Evolutionary conservation across 208 protist genomes (phyloP), one percentile per base, ranked within the genome.

Genomic region (Phytomonas francai): DNA sequence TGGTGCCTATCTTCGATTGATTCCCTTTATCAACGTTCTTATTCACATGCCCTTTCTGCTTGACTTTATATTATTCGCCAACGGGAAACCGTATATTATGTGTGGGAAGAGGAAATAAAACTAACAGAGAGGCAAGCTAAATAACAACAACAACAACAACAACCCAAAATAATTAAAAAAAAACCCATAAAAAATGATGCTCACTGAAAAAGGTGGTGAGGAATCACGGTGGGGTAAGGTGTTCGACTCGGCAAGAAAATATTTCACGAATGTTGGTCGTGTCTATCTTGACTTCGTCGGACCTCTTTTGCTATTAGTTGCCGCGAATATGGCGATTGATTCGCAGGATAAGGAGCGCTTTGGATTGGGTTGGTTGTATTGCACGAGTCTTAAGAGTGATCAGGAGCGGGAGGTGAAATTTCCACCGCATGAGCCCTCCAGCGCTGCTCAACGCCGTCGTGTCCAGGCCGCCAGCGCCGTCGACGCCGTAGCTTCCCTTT

Each of bases 351-450:
- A 76, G 67, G 89, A 92, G 60, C 77, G 74, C 30, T 91, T 94
- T 65, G 89, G 89, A 5, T 86, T 94, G 11, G 71, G 80, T 30
- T 94, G 89, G 89, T 31, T 92, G 29, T 78, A 89, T 68, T 80
- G 71, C 67, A 74, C 82, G 2, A 64, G 71, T 6, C 56, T 92
- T 14, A 77, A 91, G 60, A 78, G 89, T 57, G 89, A 92, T 45
- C 67, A 71, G 30, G 72, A 81, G 39, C 78, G 89, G 2, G 89
- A 94, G 72, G 76, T 81, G 67, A 87, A 87, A 78, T 92, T 88
- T 72, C 89, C 89, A 0, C 68, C 84, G 12, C 85, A 94, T 62
- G 83, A 91, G 71, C 89, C 89, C 12, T 67, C 64, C 60, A 88
- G 79, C 59, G 69, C 62, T 14, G 76, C 80, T 33, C 83, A 94